Evolutionary conservation across 208 protist species (phyloP), one percentile per base, ranked within the genome.

Genomic region (Trypanosoma melophagium): DNA sequence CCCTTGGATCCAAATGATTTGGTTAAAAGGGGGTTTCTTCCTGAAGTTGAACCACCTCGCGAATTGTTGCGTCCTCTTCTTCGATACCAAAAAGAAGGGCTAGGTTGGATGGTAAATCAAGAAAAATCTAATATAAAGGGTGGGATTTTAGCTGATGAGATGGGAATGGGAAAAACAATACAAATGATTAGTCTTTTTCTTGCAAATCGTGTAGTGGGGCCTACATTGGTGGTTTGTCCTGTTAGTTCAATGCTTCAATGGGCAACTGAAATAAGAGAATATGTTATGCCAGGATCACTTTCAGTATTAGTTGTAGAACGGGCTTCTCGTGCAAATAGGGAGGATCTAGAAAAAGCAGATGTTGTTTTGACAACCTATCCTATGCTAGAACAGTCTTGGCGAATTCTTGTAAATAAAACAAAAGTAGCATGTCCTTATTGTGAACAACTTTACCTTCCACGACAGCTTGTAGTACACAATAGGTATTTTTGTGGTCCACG

Each of bases 141-240:
- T 54, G 95, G 97, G 19, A 98, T 99, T 74, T 77, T 99, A 16
- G 98, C 98, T 0, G 98, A 99, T 85, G 98, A 99, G 72, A 99
- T 99, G 98, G 90, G 98, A 65, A 89, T 98, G 69, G 97, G 98
- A 40, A 99, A 99, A 77, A 99, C 97, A 0, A 93, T 99, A 40
- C 94, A 98, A 76, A 98, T 96, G 35, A 98, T 99, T 60, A 72
- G 90, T 40, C 63, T 97, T 51, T 71, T 98, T 22, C 69, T 92
- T 16, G 87, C 97, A 8, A 64, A 87, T 64, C 74, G 75, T n/a
- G 70, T 89, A 13, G 64, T 59, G 10, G 90, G 91, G 0, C 88
- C 93, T 14, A 97, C 94, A 25, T 71, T 97, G 8, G 76, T 97
- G n/a, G 89, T 97, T 12, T 92, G 80, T 56, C 94, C 94, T 8